These are phyloP conservation scores for Alternaria sp. DNA, from an alignment of 2,329 filamentous ascomycete species.

Conservation along the genomic window DNA sequence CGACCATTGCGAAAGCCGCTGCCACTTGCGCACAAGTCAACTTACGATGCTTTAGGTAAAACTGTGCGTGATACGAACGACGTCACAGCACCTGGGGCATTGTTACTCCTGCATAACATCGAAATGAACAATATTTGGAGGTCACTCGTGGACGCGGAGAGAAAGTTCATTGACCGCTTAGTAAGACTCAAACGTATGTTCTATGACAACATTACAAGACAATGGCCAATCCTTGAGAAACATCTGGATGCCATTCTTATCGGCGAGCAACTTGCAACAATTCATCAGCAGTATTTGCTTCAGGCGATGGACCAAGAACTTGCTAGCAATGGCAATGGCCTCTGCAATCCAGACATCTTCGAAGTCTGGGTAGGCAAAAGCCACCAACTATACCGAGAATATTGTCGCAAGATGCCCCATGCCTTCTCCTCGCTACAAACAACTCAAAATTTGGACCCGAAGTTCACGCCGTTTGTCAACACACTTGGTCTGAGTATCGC, in stretches of 20 bases:
- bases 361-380: slow-evolving; percentile 34
- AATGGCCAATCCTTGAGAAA: slow-evolving; percentile 41
- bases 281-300: slow-evolving; percentile 35
- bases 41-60: slow-evolving; percentile 18
- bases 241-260: slow-evolving; percentile 36
- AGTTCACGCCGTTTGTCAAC: slow-evolving; percentile 38
- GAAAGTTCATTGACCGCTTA: slow-evolving; percentile 38
- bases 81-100: not conserved
- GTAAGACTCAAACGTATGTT: slow-evolving; percentile 38
- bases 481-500: slow-evolving; percentile 38
- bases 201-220: slow-evolving; percentile 34
- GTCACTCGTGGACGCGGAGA: slow-evolving; percentile 33
- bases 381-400: slow-evolving; percentile 35
- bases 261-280: slow-evolving; percentile 27
- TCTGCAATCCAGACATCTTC: slow-evolving; percentile 35
- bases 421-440: slow-evolving; percentile 35
- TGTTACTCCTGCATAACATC: slow-evolving; percentile 18
- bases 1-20: slow-evolving; percentile 22
- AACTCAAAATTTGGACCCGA: slow-evolving; percentile 31
- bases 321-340: slow-evolving; percentile 15
- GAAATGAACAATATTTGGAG: slow-evolving; percentile 38
- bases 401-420: slow-evolving; percentile 38
- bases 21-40: slow-evolving; percentile 25
- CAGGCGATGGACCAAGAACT: slow-evolving; percentile 31
- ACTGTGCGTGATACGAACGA: not conserved